Conservation (phyloP, 352 stramenopile genomes). For the Pythium periplocum region DNA sequence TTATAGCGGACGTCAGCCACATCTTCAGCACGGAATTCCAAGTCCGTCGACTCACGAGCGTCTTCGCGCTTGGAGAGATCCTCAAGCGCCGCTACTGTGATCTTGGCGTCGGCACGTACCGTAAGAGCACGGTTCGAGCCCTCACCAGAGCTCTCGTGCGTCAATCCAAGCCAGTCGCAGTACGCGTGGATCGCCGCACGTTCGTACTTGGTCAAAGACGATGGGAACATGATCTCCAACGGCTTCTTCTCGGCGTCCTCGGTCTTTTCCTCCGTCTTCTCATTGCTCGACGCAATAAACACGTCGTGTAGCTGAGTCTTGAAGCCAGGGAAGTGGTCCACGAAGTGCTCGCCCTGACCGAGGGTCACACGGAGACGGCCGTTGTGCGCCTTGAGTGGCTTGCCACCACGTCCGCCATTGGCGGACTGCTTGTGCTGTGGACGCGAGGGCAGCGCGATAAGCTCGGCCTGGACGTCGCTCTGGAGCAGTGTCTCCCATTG, state of each 20-base stretch:
- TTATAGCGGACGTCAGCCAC: slow-evolving; percentile 64
- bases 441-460: slow-evolving; percentile 35
- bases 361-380: slow-evolving; percentile 37
- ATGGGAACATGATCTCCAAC: slow-evolving; percentile 27
- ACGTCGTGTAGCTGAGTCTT: slow-evolving; percentile 52
- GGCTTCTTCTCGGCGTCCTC: slow-evolving; percentile 11
- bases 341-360: slow-evolving; percentile 31
- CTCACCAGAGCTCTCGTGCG: slow-evolving; percentile 45
- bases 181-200: slow-evolving; percentile 59
- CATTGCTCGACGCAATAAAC: slow-evolving; percentile 20
- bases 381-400: slow-evolving; percentile 26
- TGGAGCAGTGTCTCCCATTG: slow-evolving; percentile 58
- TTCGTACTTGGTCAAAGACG: slow-evolving; percentile 55
- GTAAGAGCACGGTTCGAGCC: slow-evolving; percentile 31
- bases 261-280: slow-evolving; percentile 7
- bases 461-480: slow-evolving; percentile 33
- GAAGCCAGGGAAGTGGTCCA: slow-evolving; percentile 56
- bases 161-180: slow-evolving; percentile 50
- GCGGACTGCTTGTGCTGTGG: slow-evolving; percentile 17
- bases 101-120: slow-evolving; percentile 25
- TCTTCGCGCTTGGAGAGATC: neutral
- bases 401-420: slow-evolving; percentile 23
- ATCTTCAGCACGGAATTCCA: slow-evolving; percentile 61
- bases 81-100: slow-evolving; percentile 7
- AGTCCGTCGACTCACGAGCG: neutral